Conservation (phyloP, 306 rosid genomes). For the Sesbania bispinosa region DNA sequence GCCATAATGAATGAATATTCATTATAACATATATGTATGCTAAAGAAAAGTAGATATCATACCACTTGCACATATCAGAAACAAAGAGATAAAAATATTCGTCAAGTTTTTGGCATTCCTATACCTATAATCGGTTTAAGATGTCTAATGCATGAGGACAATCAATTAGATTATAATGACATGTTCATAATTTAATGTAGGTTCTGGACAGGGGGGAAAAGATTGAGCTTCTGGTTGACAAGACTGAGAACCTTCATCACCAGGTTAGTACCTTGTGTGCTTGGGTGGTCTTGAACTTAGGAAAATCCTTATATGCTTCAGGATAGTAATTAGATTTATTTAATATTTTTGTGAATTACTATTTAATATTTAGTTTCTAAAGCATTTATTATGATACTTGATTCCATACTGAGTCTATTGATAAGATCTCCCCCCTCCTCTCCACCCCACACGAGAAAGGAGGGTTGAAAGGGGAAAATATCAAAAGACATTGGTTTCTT, state of each 20-base stretch:
- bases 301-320: neutral
- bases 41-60: neutral
- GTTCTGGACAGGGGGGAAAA: slow-evolving; percentile 97
- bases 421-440: neutral
- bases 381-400: neutral
- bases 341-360: neutral
- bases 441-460: neutral
- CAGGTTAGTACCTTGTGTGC: slow-evolving; percentile 52
- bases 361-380: neutral
- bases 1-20: neutral
- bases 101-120: neutral
- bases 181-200: slow-evolving; percentile 46
- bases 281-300: slow-evolving; percentile 25
- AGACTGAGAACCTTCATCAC: slow-evolving; percentile 89
- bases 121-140: neutral
- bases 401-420: neutral
- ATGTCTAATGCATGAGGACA: slow-evolving; percentile 4
- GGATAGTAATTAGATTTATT: neutral
- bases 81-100: neutral
- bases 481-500: neutral
- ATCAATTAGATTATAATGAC: slow-evolving; percentile 22
- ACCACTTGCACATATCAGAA: neutral
- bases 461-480: neutral
- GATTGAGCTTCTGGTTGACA: slow-evolving; percentile 96
- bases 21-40: neutral